Percentiles rank a stretch among this genome's conserved stretches.
Conservation (phyloP, 202 grass and related monocot species). For the Dendrocalamus latiflorus region DNA sequence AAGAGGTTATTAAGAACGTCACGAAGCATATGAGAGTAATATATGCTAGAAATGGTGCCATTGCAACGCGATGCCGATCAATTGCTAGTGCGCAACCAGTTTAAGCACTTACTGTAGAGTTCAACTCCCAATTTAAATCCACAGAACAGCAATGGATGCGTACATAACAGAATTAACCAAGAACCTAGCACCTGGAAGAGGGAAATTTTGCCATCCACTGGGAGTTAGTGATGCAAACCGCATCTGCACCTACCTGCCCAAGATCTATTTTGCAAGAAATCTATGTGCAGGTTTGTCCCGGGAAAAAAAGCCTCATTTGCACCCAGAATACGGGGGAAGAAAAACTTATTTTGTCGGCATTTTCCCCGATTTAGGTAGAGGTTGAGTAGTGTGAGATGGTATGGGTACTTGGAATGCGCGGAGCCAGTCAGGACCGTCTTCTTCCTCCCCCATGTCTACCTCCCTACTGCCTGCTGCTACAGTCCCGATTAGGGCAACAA, state of each 20-base stretch:
- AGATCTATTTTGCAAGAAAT: neutral
- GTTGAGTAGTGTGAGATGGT: neutral
- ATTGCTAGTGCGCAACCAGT: too few relatives aligned
- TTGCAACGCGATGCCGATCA: too few relatives aligned
- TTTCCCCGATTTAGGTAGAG: neutral
- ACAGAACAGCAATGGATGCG: too few relatives aligned
- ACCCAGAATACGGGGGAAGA: neutral
- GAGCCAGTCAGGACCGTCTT: constrained; percentile 76
- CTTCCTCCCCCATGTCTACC: constrained; percentile 54
- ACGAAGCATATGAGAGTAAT: too few relatives aligned
- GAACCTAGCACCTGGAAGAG: too few relatives aligned
- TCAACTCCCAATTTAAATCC: too few relatives aligned
- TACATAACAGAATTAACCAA: too few relatives aligned
- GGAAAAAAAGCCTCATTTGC: neutral
- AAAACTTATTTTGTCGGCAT: neutral
- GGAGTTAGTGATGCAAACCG: neutral
- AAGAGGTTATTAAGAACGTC: too few relatives aligned
- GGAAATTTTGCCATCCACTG: too few relatives aligned
- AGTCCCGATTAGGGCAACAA: neutral
- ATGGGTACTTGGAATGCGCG: neutral
- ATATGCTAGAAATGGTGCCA: too few relatives aligned
- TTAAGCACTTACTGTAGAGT: too few relatives aligned
- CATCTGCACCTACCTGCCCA: neutral
- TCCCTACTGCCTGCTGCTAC: neutral
- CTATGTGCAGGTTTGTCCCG: neutral